Evolutionary conservation across 108 stramenopile species (phyloP), one percentile per base, ranked within the genome.

Genomic region (Cyclostephanos tholiformis): DNA sequence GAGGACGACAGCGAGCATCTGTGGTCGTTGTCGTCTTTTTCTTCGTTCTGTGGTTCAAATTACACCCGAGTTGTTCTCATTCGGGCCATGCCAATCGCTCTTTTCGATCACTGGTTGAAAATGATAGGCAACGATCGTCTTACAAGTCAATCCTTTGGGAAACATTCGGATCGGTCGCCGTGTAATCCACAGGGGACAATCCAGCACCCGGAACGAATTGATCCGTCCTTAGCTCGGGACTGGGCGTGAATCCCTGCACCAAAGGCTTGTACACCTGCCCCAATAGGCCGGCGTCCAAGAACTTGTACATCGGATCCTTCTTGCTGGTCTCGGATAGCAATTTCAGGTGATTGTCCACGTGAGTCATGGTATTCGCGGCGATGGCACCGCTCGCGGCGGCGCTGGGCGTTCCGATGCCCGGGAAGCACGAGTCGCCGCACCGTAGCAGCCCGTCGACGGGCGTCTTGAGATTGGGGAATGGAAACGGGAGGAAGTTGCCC

Each of bases 361-460:
- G 85, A 23, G 79, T 88, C 87, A 96, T 89, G 5, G 92, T 93
- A 69, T 93, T 93, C 19, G 92, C 92, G 39, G 83, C 85, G 71
- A 96, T 96, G 58, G 93, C 93, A 19, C 97, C 97, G 26, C 92
- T 94, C 0, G 97, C 97, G n/a, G 97, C 97, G 7, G 96, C 97
- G 70, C 87, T 88, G 44, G 97, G 97, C 19, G 96, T 94, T 52
- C 97, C 97, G 56, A 97, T 95, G 22, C 97, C 97, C 9, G 97
- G 97, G 62, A 97, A 95, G 78, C 95, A 96, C 0, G 95, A 96
- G 64, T 97, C 97, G 61, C 97, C 97, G 59, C 95, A 95, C 76
- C 95, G 80, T 22, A 95, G 71, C 58, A 95, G 69, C 25, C 92
- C 95, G 67, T 95, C 92, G n/a, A 95, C 86, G 16, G 95, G 95